Evolutionary conservation across 1,284 basidiomycete genomes (phyloP), one percentile per base, ranked within the genome.

Genomic region (Stereum hirsutum): DNA sequence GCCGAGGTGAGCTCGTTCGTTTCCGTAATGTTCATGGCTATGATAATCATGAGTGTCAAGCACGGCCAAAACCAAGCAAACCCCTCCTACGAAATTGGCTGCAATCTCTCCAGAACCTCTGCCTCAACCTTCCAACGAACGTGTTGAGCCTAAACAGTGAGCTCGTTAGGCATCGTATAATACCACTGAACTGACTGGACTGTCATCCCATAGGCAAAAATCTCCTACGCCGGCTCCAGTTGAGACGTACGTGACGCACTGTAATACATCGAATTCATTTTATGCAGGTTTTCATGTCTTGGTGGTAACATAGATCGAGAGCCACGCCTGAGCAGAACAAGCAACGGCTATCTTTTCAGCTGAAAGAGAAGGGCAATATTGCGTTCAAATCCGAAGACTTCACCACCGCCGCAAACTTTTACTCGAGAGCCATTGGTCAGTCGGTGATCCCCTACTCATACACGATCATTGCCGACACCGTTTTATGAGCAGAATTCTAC

Each of bases 381-480:
- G 35, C 35, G 2, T 43, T 38, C 27, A 43, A 38, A 10, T 6
- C 26, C 7, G 42, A 33, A 38, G 23, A 31, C 19, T 43, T 30
- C 36, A 27, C 37, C 1, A n/a, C 14, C 6, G 42, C 42, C n/a
- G 31, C 39, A 11, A 24, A 38, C 15, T 38, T 15, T 2, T 43
- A 43, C 11, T 23, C 41, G 6, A 30, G 42, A 23, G 45, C 44
- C n/a, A 50, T 52, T 14, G 33, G 51, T 52, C n/a, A 15, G 50
- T 39, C 6, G 6, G 48, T 10, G 34, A 43, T 48, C 12, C 23
- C 46, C 31, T 8, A 23, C 6, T 14, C 6, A 20, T 15, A 32
- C 19, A 15, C 14, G 4, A 5, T 11, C 5, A 2, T 19, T 24
- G 21, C 24, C 27, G 10, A 27, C 23, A 19, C 24, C 10, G 34